Evolutionary conservation across 2,329 filamentous ascomycete species (phyloP), one percentile per base, ranked within the genome.

Genomic region (Fusarium graminum): DNA sequence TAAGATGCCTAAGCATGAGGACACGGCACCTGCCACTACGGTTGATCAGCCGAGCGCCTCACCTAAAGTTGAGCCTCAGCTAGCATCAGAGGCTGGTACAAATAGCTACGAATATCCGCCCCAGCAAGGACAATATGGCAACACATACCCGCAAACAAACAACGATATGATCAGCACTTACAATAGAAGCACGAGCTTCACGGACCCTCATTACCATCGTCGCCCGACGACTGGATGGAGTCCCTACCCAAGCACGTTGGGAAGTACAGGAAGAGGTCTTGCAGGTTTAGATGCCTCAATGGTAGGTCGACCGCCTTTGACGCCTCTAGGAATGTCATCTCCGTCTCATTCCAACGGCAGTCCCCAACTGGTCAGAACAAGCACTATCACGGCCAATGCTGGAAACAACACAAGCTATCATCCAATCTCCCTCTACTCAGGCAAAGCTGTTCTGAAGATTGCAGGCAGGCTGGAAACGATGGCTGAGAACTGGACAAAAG

Each of bases 371-470:
- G 80, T 87, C 22, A 81, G 86, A 34, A 88, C 86, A 5, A 88
- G 85, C 75, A 87, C 84, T 3, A 78, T 86, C 14, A 75, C 77
- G 38, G 76, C 77, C 56, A 78, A 78, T 13, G 74, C 72, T 57
- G 63, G 76, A 34, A 69, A 75, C 44, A 73, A 78, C 42, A 77
- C 80, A 6, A 82, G 83, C 2, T 92, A 93, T 79, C 92, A 93
- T 70, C 90, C 91, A 1, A 94, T 97, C 74, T 86, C 89, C 5
- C 86, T 94, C 68, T 94, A 94, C 74, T 90, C 92, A 16, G 87
- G 88, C 74, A 97, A 97, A 80, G 95, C 94, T 0, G 83, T 90
- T 17, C 82, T 98, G 29, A 93, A 95, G 74, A 90, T 98, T 60
- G 87, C 91, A 52, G 94, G 94, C 19, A 92, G 97, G 72, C 85